These are phyloP conservation scores for Delonix regia DNA, from an alignment of 306 rosid species.

Conservation along the genomic window DNA sequence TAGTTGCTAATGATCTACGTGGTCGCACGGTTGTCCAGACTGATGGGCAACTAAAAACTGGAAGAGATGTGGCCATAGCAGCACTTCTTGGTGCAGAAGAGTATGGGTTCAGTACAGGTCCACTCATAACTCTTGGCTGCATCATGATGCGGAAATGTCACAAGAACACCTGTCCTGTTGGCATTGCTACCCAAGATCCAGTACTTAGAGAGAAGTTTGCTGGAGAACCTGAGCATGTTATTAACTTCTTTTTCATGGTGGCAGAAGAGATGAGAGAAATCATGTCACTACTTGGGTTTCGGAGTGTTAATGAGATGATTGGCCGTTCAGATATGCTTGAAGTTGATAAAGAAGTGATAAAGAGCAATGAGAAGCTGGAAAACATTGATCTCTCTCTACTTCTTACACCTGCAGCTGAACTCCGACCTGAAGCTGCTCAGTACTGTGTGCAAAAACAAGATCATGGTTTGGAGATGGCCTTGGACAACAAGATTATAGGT, in stretches of 20 bases:
- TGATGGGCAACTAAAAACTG: slow-evolving; percentile 95
- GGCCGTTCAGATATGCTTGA: slow-evolving; percentile 96
- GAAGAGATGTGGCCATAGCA: slow-evolving; percentile 97
- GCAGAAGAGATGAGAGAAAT: slow-evolving; percentile 96
- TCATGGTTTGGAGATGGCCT: slow-evolving; percentile 88
- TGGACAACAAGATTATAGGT: slow-evolving; percentile 78
- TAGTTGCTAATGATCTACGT: slow-evolving; percentile 95
- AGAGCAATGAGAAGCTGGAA: slow-evolving; percentile 78
- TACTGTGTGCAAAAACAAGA: slow-evolving; percentile 90
- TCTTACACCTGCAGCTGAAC: slow-evolving; percentile 90
- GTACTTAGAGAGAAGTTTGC: slow-evolving; percentile 96
- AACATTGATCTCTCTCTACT: slow-evolving; percentile 82
- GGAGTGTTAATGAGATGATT: slow-evolving; percentile 84
- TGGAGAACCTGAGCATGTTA: slow-evolving; percentile 98
- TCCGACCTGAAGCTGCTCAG: slow-evolving; percentile 92
- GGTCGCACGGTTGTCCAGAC: slow-evolving; percentile 96
- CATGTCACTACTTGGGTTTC: slow-evolving; percentile 90
- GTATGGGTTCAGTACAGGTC: slow-evolving; percentile 98
- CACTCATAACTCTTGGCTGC: slow-evolving; percentile 95
- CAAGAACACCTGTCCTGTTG: slow-evolving; percentile 96
- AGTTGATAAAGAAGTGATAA: slow-evolving; percentile 79
- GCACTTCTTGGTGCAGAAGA: slow-evolving; percentile 99
- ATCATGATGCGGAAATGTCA: slow-evolving; percentile 99
- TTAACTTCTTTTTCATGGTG: slow-evolving; percentile 93
- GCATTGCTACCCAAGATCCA: slow-evolving; percentile 97